Base-by-base conservation (phyloP, 1,284 basidiomycete species). In the Ustilago bromivora region DNA sequence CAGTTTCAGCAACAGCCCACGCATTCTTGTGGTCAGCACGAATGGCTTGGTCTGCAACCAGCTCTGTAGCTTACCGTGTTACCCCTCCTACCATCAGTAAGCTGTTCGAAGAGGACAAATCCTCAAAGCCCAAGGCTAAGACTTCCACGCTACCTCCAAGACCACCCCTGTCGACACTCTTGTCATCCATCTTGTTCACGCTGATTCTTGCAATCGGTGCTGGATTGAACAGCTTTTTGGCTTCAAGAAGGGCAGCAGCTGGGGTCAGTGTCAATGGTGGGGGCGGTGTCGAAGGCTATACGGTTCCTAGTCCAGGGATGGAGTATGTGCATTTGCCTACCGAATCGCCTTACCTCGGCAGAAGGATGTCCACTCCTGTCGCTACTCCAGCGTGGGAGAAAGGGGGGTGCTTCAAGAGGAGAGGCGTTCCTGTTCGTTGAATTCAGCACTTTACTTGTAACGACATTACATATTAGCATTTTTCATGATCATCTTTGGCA, bases 111-210 rank as follows among this genome's bases (percentile, higher is more conserved):
- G 38, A 17, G 36, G 31, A 60, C 9, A 36, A 15, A 7, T 46
- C 15, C 4, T 40, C n/a, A 17, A 13, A 49, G 10, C 31, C 49
- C 49, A 51, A 71, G 35, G 23, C 57, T 15, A 28, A 51, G 15
- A 5, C 46, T 2, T 71, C 79, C 12, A 61, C 51, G 4, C 52
- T 83, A 1, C 82, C 82, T 3, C 82, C 82, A 4, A 60, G 82
- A 13, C 82, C 82, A 9, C 82, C 82, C 28, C 68, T 83, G 7
- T 80, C 79, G 40, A 66, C 72, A 9, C 64, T 83, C 32, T 32
- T 83, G 31, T 79, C 82, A 0, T 79, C 77, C 54, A 82, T 83
- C 56, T 47, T 81, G 31, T 75, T 83, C 46, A 83, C 82, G 2
- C 53, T 82, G 35, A 12, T 83, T 38, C 62, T 83, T 12, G 82